Percentiles rank a stretch among this genome's conserved stretches.
Conservation (phyloP, 225 moss, liverwort and hornwort genomes). For the Bryoerythrophyllum caledonicum region DNA sequence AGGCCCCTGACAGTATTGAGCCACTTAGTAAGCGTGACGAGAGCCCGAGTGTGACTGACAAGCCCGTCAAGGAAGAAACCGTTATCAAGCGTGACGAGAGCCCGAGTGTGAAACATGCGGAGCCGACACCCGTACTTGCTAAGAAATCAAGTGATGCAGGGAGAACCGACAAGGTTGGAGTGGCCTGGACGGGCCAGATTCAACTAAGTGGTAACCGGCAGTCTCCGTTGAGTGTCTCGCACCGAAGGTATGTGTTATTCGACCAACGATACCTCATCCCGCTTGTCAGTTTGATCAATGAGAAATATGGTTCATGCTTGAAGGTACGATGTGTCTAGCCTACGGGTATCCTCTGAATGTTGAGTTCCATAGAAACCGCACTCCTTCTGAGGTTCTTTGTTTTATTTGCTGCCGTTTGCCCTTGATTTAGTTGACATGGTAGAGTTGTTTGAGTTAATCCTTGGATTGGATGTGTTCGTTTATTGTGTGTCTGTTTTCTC, state of each 20-base stretch:
- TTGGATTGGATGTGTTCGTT: neutral
- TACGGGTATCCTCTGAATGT: neutral
- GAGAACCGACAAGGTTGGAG: slow-evolving; percentile 39
- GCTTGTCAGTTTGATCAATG: slow-evolving; percentile 10
- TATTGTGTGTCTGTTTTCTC: neutral
- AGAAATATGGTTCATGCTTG: slow-evolving; percentile 14
- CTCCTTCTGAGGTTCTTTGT: neutral
- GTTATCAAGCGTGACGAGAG: slow-evolving; percentile 35
- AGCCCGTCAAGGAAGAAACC: slow-evolving; percentile 15
- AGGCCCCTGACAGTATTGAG: slow-evolving; percentile 22
- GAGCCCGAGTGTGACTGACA: too few species aligned
- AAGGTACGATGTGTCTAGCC: neutral
- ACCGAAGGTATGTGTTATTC: slow-evolving; percentile 45
- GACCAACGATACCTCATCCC: neutral
- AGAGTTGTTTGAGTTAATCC: neutral
- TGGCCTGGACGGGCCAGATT: slow-evolving; percentile 51
- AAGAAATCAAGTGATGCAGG: slow-evolving; percentile 27
- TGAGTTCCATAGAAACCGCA: neutral
- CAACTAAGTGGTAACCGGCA: slow-evolving; percentile 64
- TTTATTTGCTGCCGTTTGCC: neutral
- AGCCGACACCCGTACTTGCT: slow-evolving; percentile 17
- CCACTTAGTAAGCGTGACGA: slow-evolving; percentile 4
- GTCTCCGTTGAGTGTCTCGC: slow-evolving; percentile 45
- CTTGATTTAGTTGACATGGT: neutral
- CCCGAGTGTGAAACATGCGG: slow-evolving; percentile 31